Percentiles rank a stretch among this genome's conserved stretches.
Evolutionary conservation across 768 basidiomycete genomes (phyloP).

Genomic region (Collybia sordida): DNA sequence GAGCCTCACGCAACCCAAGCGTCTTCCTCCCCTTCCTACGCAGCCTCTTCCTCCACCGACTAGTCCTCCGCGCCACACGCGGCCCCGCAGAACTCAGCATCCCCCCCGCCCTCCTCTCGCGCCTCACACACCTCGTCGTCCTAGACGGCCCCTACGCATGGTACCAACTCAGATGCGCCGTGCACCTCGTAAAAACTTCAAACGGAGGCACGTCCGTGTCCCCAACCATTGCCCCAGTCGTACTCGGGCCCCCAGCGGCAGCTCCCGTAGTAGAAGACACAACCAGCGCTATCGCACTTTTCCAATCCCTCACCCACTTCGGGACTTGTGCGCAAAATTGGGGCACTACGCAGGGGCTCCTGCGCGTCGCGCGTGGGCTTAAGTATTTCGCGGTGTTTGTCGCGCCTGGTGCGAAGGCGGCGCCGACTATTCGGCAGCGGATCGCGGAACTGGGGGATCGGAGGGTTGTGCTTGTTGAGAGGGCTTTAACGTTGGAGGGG

Average conservation of each 20-base stretch:
- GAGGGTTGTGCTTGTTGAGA: constrained; percentile 18
- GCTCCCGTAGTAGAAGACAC: too few species aligned
- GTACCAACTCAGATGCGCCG: constrained; percentile 18
- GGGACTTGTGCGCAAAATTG: constrained; percentile 20
- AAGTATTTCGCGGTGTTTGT: constrained; percentile 20
- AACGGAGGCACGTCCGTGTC: background rate
- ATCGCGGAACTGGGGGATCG: constrained; percentile 18
- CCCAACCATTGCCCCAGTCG: background rate
- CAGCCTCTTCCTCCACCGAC: constrained; percentile 9
- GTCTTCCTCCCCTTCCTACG: constrained; percentile 18
- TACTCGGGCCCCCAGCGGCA: too few species aligned
- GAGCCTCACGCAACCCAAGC: constrained; percentile 13
- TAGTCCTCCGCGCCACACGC: constrained; percentile 9
- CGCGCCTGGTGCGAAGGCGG: constrained; percentile 11
- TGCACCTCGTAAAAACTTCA: constrained; percentile 6
- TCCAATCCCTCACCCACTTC: constrained; percentile 19
- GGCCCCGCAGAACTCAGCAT: constrained; percentile 18
- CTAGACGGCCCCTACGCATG: constrained; percentile 19
- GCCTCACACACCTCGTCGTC: constrained; percentile 25
- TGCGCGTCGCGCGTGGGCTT: constrained; percentile 15
- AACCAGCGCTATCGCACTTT: constrained; percentile 5
- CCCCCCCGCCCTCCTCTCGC: constrained; percentile 16
- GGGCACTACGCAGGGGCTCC: constrained; percentile 18
- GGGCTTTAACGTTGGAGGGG: constrained; percentile 11
- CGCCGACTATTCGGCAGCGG: constrained; percentile 13